A percentile compares a stretch with the other conserved stretches of the same genome.
Evolutionary conservation across 257 asterid species (phyloP).

Genomic region (Solanum medicagineum): DNA sequence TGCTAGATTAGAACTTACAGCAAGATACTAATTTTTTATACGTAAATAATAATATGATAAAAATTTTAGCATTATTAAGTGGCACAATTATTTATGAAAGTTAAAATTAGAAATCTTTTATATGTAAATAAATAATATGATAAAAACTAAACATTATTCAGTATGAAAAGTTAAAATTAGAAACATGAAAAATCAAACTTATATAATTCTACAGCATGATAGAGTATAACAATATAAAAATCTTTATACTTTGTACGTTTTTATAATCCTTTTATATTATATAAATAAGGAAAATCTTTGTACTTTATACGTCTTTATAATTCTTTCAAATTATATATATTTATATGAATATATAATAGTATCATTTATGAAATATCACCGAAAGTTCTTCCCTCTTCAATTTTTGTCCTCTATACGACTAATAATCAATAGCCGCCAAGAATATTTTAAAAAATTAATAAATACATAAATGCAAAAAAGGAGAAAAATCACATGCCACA

Average conservation of each 20-base stretch:
- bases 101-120: not conserved
- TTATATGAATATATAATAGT: no score
- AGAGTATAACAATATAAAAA: no score
- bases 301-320: no score
- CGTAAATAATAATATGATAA: not conserved
- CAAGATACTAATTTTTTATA: not conserved
- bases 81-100: not conserved
- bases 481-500: not conserved
- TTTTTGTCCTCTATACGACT: not conserved
- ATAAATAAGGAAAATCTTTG: no score
- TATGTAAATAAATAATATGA: no score
- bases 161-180: no score
- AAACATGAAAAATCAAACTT: no score
- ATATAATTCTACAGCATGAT: no score
- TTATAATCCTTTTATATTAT: no score
- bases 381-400: not conserved
- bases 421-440: not conserved
- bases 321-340: no score
- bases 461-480: not conserved
- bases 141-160: no score
- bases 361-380: not conserved
- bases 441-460: not conserved
- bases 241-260: no score
- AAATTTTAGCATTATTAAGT: not conserved
- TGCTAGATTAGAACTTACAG: not conserved